Evolutionary conservation across 257 asterid genomes (phyloP).

Genomic region (Handroanthus guayacan): DNA sequence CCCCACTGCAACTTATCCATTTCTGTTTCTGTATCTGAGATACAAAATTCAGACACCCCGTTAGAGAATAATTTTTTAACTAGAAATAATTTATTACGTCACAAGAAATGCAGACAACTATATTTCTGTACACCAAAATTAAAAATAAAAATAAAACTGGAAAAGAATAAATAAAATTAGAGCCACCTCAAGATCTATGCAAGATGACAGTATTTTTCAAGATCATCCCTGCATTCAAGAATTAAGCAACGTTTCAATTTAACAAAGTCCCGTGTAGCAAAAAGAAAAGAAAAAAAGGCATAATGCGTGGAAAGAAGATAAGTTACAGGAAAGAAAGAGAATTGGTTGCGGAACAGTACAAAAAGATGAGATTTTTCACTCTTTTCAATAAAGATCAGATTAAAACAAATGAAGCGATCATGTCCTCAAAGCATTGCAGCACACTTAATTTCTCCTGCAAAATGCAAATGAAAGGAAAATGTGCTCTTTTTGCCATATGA

Average conservation of each 20-base stretch:
- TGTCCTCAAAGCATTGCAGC: no score
- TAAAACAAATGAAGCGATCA: no score
- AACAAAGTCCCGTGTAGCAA: neutral
- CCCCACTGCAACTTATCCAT: constrained; percentile 70
- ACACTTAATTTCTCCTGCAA: no score
- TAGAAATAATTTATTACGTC: no score
- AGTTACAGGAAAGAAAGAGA: neutral
- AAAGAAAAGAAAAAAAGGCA: neutral
- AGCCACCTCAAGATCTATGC: constrained; percentile 36
- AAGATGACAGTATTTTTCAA: neutral
- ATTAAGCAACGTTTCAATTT: neutral
- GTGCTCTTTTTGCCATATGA: no score
- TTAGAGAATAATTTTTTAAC: neutral
- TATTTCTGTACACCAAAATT: neutral
- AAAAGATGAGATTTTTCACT: neutral
- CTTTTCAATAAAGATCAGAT: neutral
- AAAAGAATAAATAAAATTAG: constrained; percentile 9
- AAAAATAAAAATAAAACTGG: neutral
- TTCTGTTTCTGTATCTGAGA: constrained; percentile 25
- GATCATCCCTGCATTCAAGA: constrained; percentile 9
- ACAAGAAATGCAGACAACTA: no score
- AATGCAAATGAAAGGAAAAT: no score
- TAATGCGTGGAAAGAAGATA: neutral
- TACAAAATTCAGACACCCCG: neutral
- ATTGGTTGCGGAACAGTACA: neutral